Base-by-base conservation (phyloP, 768 basidiomycete species). In the Guyanaporus albipodus region DNA sequence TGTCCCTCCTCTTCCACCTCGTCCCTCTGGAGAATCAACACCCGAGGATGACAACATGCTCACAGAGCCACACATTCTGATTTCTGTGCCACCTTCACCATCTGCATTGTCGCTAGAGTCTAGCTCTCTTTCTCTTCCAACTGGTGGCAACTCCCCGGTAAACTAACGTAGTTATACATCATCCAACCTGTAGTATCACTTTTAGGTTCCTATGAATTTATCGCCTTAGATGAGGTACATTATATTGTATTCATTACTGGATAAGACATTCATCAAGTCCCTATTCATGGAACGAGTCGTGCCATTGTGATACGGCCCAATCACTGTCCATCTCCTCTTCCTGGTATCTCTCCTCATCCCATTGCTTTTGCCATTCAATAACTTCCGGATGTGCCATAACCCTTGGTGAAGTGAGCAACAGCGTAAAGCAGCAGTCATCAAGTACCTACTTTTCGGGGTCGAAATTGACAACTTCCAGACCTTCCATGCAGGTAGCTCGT, bases 401-500 rank as follows among this genome's bases (percentile, higher is more conserved):
- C 55, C 68, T 70, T 0, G 26, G n/a, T 39, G 45, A 37, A 33
- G 34, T 53, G 32, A 50, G 37, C 49, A 38, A 38, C 36, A 2
- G 21, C 4, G 32, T 10, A 8, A 21, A 38, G 11, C n/a, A 2
- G 27, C 9, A 36, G 22, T 27, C 12, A 27, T 18, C 8, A 21
- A 37, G 8, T 14, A 53, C 61, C 12, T 52, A 69, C 66, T 53
- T 72, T 32, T 43, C 56, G 1, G 63, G 57, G 18, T 67, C 59
- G 38, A 73, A 73, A 38, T 67, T 57, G 42, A 67, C 42, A 9
- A 73, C 62, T 37, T 73, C 71, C 6, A 73, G 55, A 3, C 70
- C 70, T 10, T 72, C 70, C 60, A 72, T 62, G 17, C 62, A 55
- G 0, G 70, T 72, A 17, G 73, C 72, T 14, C 72, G 68, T 7